phyloP scores from a whole-genome alignment of 371 early-diverging fungal species.

The Vairimorpha ceranae region DNA sequence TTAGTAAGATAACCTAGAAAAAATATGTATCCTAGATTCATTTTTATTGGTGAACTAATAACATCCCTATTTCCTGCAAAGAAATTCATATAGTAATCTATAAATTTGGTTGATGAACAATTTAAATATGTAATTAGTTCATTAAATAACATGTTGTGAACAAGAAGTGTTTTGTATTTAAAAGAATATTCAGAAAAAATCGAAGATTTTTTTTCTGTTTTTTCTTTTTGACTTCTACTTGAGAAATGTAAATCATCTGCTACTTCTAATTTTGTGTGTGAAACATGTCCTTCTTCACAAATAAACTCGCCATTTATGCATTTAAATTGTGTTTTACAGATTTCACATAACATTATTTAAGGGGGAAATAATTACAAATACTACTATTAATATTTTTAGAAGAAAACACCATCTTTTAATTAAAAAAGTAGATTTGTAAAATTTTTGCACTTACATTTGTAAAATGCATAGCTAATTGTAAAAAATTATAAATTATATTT shows the following conservation, averaged over 20 bases:
- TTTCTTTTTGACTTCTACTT: constrained; percentile 1
- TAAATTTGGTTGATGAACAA: background rate
- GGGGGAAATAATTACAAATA: too few relatives aligned
- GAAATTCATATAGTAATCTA: background rate
- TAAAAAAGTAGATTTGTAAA: too few relatives aligned
- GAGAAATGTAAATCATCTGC: constrained; percentile 1
- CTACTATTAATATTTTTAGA: too few relatives aligned
- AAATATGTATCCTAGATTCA: background rate
- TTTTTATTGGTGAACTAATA: background rate
- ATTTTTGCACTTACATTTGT: too few relatives aligned
- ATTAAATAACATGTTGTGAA: background rate
- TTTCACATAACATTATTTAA: constrained; percentile 7
- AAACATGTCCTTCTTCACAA: constrained; percentile 19
- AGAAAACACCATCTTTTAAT: too few relatives aligned
- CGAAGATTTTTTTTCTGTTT: background rate
- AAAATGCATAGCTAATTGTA: too few relatives aligned
- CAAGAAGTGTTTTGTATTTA: background rate
- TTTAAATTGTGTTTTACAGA: background rate
- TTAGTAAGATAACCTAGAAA: background rate
- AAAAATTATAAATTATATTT: too few relatives aligned
- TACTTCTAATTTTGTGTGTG: background rate
- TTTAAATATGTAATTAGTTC: background rate
- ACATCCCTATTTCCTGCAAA: background rate
- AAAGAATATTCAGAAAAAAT: background rate
- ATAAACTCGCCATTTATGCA: constrained; percentile 15